A percentile compares a stretch with the other conserved stretches of the same genome.
phyloP scores from a whole-genome alignment of 345 rosid species.

The Populus ilicifolia region DNA sequence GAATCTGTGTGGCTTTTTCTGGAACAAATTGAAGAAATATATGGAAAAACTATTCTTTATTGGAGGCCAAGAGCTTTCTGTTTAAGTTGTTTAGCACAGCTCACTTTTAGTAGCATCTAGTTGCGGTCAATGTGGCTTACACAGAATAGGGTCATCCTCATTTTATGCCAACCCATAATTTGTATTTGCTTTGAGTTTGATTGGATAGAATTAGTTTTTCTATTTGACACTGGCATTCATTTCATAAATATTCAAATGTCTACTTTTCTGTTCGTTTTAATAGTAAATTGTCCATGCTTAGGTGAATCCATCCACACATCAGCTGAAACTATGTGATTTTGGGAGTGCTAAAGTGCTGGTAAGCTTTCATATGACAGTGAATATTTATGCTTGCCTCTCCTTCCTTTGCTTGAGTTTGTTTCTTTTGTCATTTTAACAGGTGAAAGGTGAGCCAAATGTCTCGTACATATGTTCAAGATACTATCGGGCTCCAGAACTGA shows the following conservation, averaged over 20 bases:
- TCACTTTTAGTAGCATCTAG: background rate
- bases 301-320: constrained; percentile 92
- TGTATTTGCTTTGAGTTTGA: background rate
- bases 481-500: constrained; percentile 95
- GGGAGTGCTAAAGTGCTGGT: constrained; percentile 97
- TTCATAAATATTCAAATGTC: background rate
- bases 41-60: background rate
- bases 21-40: background rate
- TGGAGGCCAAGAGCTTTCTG: background rate
- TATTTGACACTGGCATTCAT: background rate
- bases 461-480: constrained; percentile 94
- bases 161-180: background rate
- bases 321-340: constrained; percentile 87
- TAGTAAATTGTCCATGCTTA: constrained; percentile 23
- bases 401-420: constrained; percentile 16
- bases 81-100: too few species aligned
- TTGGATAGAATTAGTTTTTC: background rate
- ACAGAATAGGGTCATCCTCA: background rate
- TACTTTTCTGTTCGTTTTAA: background rate
- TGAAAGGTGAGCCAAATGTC: constrained; percentile 87
- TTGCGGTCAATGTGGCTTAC: background rate
- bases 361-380: constrained; percentile 17
- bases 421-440: constrained; percentile 37
- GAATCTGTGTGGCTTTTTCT: background rate
- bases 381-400: background rate